Evolutionary conservation across 2,329 filamentous ascomycete species (phyloP).

Genomic region (Orbilia javanica): DNA sequence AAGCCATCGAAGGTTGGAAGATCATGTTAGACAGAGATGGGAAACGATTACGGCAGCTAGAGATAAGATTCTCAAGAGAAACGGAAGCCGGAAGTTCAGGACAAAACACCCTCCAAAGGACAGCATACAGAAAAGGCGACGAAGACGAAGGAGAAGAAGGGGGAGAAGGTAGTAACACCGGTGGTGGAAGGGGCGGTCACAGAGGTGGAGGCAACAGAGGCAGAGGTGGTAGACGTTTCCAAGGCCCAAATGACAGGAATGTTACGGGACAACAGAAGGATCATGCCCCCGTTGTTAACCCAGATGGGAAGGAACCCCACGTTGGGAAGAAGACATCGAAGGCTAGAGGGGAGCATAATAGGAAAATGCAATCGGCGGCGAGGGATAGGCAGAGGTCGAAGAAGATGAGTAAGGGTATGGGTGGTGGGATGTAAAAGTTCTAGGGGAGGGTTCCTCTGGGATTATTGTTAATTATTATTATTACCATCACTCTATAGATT

Average conservation of each 20-base stretch:
- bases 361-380: slow-evolving; percentile 50
- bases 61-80: slow-evolving; percentile 47
- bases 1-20: slow-evolving; percentile 92
- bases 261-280: slow-evolving; percentile 35
- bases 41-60: slow-evolving; percentile 42
- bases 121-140: slow-evolving; percentile 45
- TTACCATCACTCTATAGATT: too few relatives aligned
- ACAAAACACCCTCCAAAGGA: slow-evolving; percentile 17
- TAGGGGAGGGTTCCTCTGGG: too few relatives aligned
- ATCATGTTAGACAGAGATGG: slow-evolving; percentile 53
- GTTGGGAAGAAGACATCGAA: slow-evolving; percentile 50
- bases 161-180: neutral
- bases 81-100: neutral
- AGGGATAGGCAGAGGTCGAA: slow-evolving; percentile 51
- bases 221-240: neutral
- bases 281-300: slow-evolving; percentile 34
- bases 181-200: neutral
- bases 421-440: neutral
- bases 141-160: slow-evolving; percentile 23
- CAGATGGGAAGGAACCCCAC: slow-evolving; percentile 30
- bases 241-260: slow-evolving; percentile 48
- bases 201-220: neutral
- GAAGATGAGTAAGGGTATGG: slow-evolving; percentile 48
- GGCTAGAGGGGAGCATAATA: slow-evolving; percentile 52
- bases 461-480: too few relatives aligned